Base-by-base conservation (phyloP, 83 land plant genomes). In the Diphasiastrum complanatum region DNA sequence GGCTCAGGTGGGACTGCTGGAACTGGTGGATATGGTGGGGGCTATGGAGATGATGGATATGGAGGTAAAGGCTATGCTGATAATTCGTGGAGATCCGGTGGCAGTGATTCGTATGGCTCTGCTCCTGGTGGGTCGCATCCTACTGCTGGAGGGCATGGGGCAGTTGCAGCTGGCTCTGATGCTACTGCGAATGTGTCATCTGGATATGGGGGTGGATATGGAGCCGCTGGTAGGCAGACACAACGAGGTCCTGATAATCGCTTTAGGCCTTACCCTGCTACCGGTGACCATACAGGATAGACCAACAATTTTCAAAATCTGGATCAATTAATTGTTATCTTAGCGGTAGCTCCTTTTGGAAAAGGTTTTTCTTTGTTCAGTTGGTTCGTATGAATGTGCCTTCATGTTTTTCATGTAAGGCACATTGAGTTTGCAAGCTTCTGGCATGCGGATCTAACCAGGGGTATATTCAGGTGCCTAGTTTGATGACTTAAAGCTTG, bases 231-330 rank as follows among this genome's bases (percentile, higher is more conserved):
- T 54, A 72, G 70, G 45, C 75, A 72, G 61, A 49, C 64, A 65
- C 75, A 72, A 51, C 62, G 75, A 47, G 75, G 75, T 56, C 64
- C 75, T 65, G 75, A 72, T 58, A 70, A 69, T 28, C 69, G 75
- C 30, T 72, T 72, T 58, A 65, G 75, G 70, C 75, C 75, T 50
- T 72, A 72, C 64, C 75, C 75, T 57, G 63, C 75, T 28, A 37
- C 70, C 36, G 70, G 51, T 72, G 75, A 65, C 45, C 66, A 47
- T 45, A 52, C 69, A 58, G 70, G 75, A 50, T 72, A 62, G 59
- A n/a, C n/a, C n/a, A n/a, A n/a, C n/a, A n/a, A n/a, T n/a, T n/a
- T n/a, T n/a, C n/a, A n/a, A n/a, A n/a, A n/a, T n/a, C n/a, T n/a
- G n/a, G n/a, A n/a, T n/a, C n/a, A n/a, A n/a, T n/a, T n/a, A n/a